Conservation (phyloP, 306 rosid genomes). For the Quercus suber region DNA sequence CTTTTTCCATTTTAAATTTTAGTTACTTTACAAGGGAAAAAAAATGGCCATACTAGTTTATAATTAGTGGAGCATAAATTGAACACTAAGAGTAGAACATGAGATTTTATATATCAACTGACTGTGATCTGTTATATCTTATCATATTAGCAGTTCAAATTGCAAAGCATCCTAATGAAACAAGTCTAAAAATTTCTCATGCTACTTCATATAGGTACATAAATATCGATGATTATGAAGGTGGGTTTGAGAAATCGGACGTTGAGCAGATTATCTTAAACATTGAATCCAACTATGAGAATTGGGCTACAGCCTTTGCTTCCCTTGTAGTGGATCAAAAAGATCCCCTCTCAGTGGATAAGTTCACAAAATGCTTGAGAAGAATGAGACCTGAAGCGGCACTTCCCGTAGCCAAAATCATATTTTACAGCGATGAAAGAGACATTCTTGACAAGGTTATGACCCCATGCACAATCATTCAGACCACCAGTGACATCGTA, state of each 20-base stretch:
- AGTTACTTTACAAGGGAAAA: too few species aligned
- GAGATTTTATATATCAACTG: too few species aligned
- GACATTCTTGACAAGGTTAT: conserved; percentile 59
- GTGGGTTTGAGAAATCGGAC: conserved; percentile 63
- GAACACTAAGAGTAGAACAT: too few species aligned
- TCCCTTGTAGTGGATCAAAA: conserved; percentile 42
- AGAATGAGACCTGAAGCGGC: conserved; percentile 56
- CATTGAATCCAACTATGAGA: conserved; percentile 55
- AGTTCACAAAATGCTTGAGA: conserved; percentile 44
- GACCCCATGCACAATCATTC: conserved; percentile 76
- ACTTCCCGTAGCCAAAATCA: conserved; percentile 53
- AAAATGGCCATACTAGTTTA: too few species aligned
- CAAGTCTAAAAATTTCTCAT: background rate
- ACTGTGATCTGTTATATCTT: too few species aligned
- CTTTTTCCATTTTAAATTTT: too few species aligned
- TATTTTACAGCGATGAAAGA: conserved; percentile 65
- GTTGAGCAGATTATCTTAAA: conserved; percentile 43
- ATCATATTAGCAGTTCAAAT: too few species aligned
- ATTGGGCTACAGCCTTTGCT: conserved; percentile 57
- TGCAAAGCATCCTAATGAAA: too few species aligned
- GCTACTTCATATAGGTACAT: conserved; percentile 48
- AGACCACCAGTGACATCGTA: conserved; percentile 44
- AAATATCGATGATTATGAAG: conserved; percentile 68
- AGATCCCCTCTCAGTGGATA: conserved; percentile 53
- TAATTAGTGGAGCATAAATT: too few species aligned